These are phyloP conservation scores for Rhodotorula sp. DNA, from an alignment of 1,284 basidiomycete genomes.

Conservation along the genomic window DNA sequence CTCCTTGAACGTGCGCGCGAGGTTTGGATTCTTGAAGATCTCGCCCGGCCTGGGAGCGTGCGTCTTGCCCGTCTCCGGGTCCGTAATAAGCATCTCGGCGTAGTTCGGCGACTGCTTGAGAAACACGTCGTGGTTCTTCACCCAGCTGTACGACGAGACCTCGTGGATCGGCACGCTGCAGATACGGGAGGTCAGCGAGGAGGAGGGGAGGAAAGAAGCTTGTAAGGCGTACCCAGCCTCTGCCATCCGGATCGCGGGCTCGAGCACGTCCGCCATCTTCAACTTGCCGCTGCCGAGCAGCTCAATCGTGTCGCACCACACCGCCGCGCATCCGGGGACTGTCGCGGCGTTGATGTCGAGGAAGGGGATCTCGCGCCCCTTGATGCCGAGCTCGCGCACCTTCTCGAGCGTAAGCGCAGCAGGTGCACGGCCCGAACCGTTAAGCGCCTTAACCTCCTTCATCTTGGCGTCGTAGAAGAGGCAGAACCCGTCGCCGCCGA, in stretches of 20 bases:
- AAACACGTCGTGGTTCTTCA: constrained; percentile 29
- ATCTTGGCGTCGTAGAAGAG: constrained; percentile 73
- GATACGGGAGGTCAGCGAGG: neutral
- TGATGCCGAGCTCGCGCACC: constrained; percentile 68
- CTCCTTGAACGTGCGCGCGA: constrained; percentile 79
- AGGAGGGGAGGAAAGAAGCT: neutral
- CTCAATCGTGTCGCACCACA: constrained; percentile 87
- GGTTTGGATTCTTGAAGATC: constrained; percentile 59
- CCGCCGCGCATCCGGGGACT: constrained; percentile 88
- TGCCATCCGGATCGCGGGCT: constrained; percentile 58
- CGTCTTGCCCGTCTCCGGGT: constrained; percentile 59
- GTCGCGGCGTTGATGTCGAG: constrained; percentile 63
- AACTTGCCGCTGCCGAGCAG: constrained; percentile 81
- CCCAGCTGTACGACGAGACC: constrained; percentile 33
- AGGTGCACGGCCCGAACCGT: constrained; percentile 84
- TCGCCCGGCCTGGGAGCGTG: constrained; percentile 58
- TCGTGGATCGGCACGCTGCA: constrained; percentile 39
- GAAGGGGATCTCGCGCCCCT: constrained; percentile 55
- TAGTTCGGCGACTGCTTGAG: constrained; percentile 30
- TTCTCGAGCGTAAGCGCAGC: constrained; percentile 75
- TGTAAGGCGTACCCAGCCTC: constrained; percentile 44
- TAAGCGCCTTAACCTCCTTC: constrained; percentile 77
- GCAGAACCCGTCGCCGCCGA: constrained; percentile 42
- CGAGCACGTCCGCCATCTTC: constrained; percentile 76
- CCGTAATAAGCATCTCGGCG: constrained; percentile 73